These are phyloP conservation scores for Curvularia sp. DNA, from an alignment of 2,329 filamentous ascomycete genomes.

Conservation along the genomic window DNA sequence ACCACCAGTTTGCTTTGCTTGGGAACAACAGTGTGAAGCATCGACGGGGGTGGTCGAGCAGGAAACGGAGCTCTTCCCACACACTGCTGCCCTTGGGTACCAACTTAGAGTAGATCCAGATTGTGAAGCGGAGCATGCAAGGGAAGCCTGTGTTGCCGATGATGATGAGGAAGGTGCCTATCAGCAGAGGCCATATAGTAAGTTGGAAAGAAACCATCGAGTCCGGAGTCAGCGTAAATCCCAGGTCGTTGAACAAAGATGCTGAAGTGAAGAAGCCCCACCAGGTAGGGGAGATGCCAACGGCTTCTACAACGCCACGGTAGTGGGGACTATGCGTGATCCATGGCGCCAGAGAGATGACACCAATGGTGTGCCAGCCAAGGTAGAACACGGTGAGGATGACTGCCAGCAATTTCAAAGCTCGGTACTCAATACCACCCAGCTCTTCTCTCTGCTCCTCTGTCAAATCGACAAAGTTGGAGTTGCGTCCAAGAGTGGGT, in stretches of 20 bases:
- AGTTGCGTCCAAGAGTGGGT: conserved; percentile 91
- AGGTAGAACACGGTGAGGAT: conserved; percentile 82
- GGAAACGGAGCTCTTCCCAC: conserved; percentile 89
- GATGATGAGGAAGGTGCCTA: conserved; percentile 86
- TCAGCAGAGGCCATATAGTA: conserved; percentile 75
- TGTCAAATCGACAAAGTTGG: conserved; percentile 84
- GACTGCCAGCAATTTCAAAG: conserved; percentile 81
- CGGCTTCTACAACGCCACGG: conserved; percentile 63
- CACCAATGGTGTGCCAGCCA: conserved; percentile 78
- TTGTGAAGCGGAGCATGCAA: conserved; percentile 90
- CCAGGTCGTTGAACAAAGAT: conserved; percentile 93
- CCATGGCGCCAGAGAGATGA: conserved; percentile 80
- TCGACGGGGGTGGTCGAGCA: conserved; percentile 91
- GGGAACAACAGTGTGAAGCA: conserved; percentile 97
- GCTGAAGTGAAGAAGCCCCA: conserved; percentile 91
- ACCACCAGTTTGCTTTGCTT: conserved; percentile 89
- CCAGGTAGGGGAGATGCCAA: conserved; percentile 74
- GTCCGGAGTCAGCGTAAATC: conserved; percentile 88
- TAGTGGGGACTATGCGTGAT: conserved; percentile 71
- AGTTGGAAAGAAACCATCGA: conserved; percentile 90
- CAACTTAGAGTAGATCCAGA: conserved; percentile 78
- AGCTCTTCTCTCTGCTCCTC: conserved; percentile 94
- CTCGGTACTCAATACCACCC: conserved; percentile 94
- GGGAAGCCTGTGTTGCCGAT: conserved; percentile 96
- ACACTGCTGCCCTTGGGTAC: conserved; percentile 71